Conservation (phyloP, 768 basidiomycete genomes). For the Ramaria sp. region DNA sequence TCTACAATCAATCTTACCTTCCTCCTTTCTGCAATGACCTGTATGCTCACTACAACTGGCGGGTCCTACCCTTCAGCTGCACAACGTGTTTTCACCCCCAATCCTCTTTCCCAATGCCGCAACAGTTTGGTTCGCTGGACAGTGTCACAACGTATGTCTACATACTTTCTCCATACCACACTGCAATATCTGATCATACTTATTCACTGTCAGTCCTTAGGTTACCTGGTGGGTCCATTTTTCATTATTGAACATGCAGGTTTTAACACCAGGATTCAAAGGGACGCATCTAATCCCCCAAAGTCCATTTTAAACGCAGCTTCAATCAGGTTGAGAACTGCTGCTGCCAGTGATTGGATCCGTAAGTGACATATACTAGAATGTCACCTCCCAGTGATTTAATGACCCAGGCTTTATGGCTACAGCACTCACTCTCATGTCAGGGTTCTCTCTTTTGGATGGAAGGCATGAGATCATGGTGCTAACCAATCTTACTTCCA, state of each 20-base stretch:
- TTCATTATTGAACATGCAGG: background rate
- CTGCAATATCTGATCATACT: background rate
- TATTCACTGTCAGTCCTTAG: background rate
- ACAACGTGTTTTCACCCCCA: constrained; percentile 1
- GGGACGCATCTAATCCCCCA: too few species aligned
- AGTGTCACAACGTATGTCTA: too few species aligned
- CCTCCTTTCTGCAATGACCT: background rate
- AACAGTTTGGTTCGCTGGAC: too few species aligned
- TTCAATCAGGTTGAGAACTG: too few species aligned
- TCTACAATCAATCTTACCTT: background rate
- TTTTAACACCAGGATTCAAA: background rate
- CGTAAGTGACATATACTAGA: too few species aligned
- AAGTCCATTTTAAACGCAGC: too few species aligned
- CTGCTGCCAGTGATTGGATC: too few species aligned
- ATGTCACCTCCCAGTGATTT: too few species aligned
- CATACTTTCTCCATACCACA: background rate
- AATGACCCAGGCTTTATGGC: background rate
- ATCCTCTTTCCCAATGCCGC: too few species aligned
- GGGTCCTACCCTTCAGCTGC: background rate
- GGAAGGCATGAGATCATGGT: background rate
- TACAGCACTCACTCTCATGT: background rate
- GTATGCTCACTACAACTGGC: background rate
- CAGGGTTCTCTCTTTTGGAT: background rate
- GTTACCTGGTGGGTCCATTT: background rate
- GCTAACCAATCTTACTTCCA: background rate